phyloP scores from a whole-genome alignment of 2,329 filamentous ascomycete species.

The Neopestalotiopsis sp. region DNA sequence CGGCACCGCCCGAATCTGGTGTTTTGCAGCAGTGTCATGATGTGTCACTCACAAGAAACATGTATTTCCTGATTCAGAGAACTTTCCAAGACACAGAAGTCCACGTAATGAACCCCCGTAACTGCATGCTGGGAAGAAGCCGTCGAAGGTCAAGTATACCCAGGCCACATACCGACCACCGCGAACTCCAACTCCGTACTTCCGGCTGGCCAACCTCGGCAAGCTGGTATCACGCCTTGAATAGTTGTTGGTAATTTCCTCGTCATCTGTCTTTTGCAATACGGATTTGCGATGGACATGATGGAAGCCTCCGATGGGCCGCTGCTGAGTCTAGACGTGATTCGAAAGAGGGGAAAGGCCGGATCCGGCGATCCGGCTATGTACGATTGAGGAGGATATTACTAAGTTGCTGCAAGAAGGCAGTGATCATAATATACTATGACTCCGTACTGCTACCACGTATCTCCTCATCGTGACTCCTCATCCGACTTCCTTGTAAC shows the following conservation, averaged over 20 bases:
- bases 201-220: not conserved
- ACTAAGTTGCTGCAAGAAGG: not conserved
- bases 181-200: not conserved
- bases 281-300: not conserved
- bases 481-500: not conserved
- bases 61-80: not conserved
- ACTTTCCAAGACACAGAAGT: not conserved
- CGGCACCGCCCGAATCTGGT: not conserved
- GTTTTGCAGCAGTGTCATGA: not conserved
- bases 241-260: constrained; percentile 6
- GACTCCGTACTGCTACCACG: not conserved
- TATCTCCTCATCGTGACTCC: not conserved
- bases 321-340: not conserved
- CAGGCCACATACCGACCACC: not conserved
- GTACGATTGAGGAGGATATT: constrained; percentile 3
- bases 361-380: constrained; percentile 12
- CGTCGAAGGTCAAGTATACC: not conserved
- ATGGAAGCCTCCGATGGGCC: not conserved
- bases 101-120: not conserved
- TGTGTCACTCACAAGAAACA: not conserved
- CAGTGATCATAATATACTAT: not conserved
- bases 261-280: not conserved
- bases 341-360: constrained; percentile 15
- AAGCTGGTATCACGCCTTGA: not conserved
- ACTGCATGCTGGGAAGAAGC: not conserved